phyloP scores from a whole-genome alignment of 106 monocot species.

The Acorus calamus region DNA sequence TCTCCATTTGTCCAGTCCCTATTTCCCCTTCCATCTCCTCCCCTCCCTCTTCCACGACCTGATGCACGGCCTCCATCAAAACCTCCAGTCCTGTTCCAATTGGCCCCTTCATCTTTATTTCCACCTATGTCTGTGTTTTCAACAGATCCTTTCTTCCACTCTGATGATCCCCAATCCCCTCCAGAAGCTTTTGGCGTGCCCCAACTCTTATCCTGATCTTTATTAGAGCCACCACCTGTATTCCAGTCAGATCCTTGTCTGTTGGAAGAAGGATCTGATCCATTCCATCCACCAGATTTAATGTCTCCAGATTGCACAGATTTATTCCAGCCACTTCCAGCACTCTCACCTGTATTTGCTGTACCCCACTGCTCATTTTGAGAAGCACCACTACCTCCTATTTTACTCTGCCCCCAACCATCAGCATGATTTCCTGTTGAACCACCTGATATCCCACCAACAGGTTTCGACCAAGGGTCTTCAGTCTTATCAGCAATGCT shows the following conservation, averaged over 20 bases:
- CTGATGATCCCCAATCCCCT: background rate
- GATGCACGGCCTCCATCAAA: conserved; percentile 1
- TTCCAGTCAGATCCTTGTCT: background rate
- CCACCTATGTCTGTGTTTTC: background rate
- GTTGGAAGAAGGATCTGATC: background rate
- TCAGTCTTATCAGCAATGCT: no score
- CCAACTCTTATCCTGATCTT: conserved; percentile 1
- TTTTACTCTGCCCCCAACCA: no score
- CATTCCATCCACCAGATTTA: background rate
- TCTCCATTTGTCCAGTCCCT: background rate
- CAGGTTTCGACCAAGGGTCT: no score
- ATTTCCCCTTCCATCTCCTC: background rate
- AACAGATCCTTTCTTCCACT: background rate
- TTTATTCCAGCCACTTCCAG: background rate
- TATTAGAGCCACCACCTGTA: background rate
- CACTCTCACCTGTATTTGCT: background rate
- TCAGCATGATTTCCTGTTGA: no score
- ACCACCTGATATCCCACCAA: no score
- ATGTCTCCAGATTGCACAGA: background rate
- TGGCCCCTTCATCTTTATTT: background rate
- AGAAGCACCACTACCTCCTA: no score
- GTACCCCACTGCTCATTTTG: no score
- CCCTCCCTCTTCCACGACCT: conserved; percentile 6
- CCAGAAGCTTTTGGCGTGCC: background rate
- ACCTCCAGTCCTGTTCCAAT: background rate